Percentiles rank a stretch among this genome's conserved stretches.
phyloP scores from a whole-genome alignment of 1,284 basidiomycete genomes.

The Microbotryum intermedium region DNA sequence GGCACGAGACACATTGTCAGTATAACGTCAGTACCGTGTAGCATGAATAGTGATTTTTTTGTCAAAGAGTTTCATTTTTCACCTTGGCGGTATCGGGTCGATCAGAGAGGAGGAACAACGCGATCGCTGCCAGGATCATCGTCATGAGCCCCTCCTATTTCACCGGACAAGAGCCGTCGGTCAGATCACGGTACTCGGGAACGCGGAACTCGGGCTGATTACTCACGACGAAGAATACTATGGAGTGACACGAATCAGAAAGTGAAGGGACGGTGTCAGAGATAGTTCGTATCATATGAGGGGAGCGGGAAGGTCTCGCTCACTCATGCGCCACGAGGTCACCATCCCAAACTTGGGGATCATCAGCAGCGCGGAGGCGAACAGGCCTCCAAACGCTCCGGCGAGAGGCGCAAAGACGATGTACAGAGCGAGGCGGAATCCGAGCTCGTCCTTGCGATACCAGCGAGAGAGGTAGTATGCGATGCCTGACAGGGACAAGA shows the following conservation, averaged over 20 bases:
- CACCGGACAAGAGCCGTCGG: too few species aligned
- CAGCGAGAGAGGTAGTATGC: slow-evolving; percentile 33
- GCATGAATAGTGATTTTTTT: too few species aligned
- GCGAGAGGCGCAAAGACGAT: slow-evolving; percentile 32
- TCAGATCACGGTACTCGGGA: neutral
- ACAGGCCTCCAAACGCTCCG: slow-evolving; percentile 34
- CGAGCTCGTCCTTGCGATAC: slow-evolving; percentile 34
- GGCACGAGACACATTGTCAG: too few species aligned
- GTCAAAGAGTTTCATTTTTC: too few species aligned
- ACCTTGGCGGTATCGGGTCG: slow-evolving; percentile 36
- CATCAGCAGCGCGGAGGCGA: slow-evolving; percentile 33
- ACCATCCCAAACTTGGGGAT: slow-evolving; percentile 13
- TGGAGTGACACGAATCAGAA: neutral
- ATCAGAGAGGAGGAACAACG: slow-evolving; percentile 38
- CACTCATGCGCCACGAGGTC: slow-evolving; percentile 1
- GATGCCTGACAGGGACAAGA: slow-evolving; percentile 25
- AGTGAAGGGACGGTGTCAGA: neutral
- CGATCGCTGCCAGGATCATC: slow-evolving; percentile 34
- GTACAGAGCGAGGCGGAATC: slow-evolving; percentile 33
- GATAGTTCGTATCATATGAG: too few species aligned
- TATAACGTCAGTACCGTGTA: too few species aligned
- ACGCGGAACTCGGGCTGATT: too few species aligned
- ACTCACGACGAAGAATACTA: slow-evolving; percentile 28
- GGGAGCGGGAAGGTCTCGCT: slow-evolving; percentile 29
- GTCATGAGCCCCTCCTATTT: slow-evolving; percentile 39